Evolutionary conservation across 129 eudicot species (phyloP).

Genomic region (Mikania micrantha): DNA sequence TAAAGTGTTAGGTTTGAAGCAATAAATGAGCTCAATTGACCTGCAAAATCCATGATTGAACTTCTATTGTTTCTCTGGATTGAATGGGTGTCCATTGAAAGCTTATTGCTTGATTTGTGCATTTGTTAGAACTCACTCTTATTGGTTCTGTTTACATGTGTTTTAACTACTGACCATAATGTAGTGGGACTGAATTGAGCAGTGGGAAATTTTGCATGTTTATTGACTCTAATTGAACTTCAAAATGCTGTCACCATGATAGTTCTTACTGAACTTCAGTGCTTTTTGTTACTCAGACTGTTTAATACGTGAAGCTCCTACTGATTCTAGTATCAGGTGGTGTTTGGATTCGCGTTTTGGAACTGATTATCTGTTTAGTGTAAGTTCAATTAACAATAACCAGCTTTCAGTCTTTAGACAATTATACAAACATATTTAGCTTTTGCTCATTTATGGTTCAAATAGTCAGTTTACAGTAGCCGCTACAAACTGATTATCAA

Average conservation of each 20-base stretch:
- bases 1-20: conserved; percentile 15
- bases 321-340: neutral
- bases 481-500: neutral
- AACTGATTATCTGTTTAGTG: neutral
- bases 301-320: neutral
- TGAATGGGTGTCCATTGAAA: neutral
- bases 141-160: neutral
- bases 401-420: neutral
- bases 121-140: neutral
- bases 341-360: neutral
- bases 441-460: neutral
- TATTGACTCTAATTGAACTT: neutral
- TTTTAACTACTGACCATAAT: neutral
- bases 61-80: neutral
- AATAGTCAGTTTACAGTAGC: neutral
- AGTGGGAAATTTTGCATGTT: neutral
- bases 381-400: neutral
- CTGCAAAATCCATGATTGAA: neutral
- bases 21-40: neutral
- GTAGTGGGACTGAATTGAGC: neutral
- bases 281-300: neutral
- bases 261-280: neutral
- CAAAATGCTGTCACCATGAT: neutral
- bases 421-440: neutral
- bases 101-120: neutral